phyloP scores from a whole-genome alignment of 371 early-diverging fungal genomes.

The Globomyces sp. region DNA sequence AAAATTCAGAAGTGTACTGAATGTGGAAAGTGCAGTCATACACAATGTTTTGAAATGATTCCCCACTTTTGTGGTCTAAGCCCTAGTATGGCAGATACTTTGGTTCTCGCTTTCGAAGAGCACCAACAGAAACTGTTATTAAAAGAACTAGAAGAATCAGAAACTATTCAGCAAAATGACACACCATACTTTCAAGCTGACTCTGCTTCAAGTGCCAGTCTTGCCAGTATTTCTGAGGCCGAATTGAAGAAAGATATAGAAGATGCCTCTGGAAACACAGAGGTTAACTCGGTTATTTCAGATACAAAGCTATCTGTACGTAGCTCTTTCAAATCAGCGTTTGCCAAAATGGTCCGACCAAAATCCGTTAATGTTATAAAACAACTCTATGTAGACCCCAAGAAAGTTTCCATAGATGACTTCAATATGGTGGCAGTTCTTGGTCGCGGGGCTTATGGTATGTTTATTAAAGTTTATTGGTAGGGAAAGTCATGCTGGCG shows the following conservation, averaged over 20 bases:
- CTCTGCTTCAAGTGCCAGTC: background rate
- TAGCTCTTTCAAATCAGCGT: background rate
- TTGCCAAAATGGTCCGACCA: too few species aligned
- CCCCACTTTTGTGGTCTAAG: constrained; percentile 58
- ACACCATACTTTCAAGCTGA: background rate
- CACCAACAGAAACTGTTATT: constrained; percentile 33
- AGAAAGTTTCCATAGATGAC: constrained; percentile 35
- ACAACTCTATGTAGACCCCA: too few species aligned
- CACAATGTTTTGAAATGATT: constrained; percentile 45
- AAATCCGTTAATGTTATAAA: background rate
- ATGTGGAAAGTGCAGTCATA: constrained; percentile 49
- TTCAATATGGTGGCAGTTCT: constrained; percentile 48
- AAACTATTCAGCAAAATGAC: constrained; percentile 7
- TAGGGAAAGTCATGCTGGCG: constrained; percentile 25
- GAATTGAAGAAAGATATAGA: background rate
- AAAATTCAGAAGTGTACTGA: constrained; percentile 39
- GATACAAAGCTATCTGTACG: background rate
- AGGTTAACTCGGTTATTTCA: background rate
- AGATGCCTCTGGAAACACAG: background rate
- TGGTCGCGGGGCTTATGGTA: constrained; percentile 51
- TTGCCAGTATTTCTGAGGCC: background rate
- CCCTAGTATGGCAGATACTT: constrained; percentile 39
- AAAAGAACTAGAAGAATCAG: constrained; percentile 45
- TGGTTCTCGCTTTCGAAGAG: constrained; percentile 47
- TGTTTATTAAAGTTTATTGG: constrained; percentile 42